These are phyloP conservation scores for Biscogniauxia marginata DNA, from an alignment of 2,329 filamentous ascomycete genomes.

Conservation along the genomic window DNA sequence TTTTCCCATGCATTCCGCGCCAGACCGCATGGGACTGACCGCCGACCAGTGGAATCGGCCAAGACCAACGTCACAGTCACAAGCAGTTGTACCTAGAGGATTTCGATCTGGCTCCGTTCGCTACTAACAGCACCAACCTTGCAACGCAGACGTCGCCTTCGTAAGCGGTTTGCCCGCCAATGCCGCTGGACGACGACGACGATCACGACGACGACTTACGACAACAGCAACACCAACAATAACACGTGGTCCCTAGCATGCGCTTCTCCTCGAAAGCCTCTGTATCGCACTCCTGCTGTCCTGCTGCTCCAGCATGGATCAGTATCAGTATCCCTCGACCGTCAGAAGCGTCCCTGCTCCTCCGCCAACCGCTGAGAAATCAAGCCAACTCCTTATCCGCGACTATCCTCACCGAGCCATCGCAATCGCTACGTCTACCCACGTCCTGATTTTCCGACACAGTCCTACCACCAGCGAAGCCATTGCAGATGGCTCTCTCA, in stretches of 20 bases:
- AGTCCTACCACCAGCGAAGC: conserved; percentile 63
- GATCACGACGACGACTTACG: not conserved
- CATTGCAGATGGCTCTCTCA: conserved; percentile 57
- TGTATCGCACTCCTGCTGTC: conserved; percentile 21
- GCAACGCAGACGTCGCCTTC: not conserved
- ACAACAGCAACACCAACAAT: not conserved
- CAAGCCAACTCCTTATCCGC: conserved; percentile 78
- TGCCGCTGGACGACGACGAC: not conserved
- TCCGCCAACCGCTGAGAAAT: conserved; percentile 53
- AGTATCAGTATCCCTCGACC: conserved; percentile 40
- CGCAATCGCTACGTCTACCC: conserved; percentile 74
- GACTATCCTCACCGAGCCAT: conserved; percentile 86
- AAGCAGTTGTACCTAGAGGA: not conserved
- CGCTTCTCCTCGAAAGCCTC: conserved; percentile 18
- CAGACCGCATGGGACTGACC: conserved; percentile 13
- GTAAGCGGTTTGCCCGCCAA: not conserved
- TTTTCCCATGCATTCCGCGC: too few species aligned
- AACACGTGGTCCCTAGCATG: conserved; percentile 22
- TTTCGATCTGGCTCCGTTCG: too few species aligned
- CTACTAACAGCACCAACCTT: not conserved
- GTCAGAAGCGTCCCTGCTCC: conserved; percentile 45
- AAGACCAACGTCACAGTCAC: conserved; percentile 1
- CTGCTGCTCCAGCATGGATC: conserved; percentile 46
- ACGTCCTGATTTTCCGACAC: conserved; percentile 83
- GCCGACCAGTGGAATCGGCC: conserved; percentile 12